phyloP scores from a whole-genome alignment of 345 rosid genomes.

The Arabis alpina region DNA sequence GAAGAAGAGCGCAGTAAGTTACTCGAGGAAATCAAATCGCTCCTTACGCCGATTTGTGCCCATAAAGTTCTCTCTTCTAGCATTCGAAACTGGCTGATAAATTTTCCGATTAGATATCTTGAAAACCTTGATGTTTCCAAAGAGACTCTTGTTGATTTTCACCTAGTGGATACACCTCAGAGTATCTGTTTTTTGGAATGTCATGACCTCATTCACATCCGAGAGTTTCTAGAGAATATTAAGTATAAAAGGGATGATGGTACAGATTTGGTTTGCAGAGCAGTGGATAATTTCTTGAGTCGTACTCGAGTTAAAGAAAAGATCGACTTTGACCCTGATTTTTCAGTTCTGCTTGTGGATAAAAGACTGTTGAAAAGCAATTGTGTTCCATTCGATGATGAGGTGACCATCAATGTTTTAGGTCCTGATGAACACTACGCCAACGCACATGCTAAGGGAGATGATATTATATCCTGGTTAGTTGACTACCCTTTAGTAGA shows the following conservation, averaged over 20 bases:
- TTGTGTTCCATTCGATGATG: neutral
- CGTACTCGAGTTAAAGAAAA: constrained; percentile 16
- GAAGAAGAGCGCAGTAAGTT: constrained; percentile 25
- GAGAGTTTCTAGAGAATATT: neutral
- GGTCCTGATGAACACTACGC: constrained; percentile 10
- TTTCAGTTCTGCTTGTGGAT: constrained; percentile 32
- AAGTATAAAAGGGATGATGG: constrained; percentile 23
- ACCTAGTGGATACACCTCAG: constrained; percentile 28
- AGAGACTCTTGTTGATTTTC: neutral
- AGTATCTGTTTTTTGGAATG: constrained; percentile 33
- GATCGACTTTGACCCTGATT: constrained; percentile 19
- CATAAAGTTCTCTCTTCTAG: neutral
- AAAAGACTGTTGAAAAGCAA: constrained; percentile 21
- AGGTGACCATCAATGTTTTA: neutral
- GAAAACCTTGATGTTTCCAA: neutral
- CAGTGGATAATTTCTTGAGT: constrained; percentile 15
- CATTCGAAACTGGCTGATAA: constrained; percentile 34
- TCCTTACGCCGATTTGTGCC: constrained; percentile 3
- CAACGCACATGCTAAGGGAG: constrained; percentile 25
- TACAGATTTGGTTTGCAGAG: constrained; percentile 19
- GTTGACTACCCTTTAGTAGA: neutral
- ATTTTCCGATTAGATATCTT: constrained; percentile 2
- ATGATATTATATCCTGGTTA: constrained; percentile 33
- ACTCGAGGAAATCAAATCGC: constrained; percentile 23
- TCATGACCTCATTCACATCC: constrained; percentile 23